Percentiles rank a stretch among this genome's conserved stretches.
Evolutionary conservation across 768 basidiomycete genomes (phyloP).

Genomic region (Lactifluus volemus): DNA sequence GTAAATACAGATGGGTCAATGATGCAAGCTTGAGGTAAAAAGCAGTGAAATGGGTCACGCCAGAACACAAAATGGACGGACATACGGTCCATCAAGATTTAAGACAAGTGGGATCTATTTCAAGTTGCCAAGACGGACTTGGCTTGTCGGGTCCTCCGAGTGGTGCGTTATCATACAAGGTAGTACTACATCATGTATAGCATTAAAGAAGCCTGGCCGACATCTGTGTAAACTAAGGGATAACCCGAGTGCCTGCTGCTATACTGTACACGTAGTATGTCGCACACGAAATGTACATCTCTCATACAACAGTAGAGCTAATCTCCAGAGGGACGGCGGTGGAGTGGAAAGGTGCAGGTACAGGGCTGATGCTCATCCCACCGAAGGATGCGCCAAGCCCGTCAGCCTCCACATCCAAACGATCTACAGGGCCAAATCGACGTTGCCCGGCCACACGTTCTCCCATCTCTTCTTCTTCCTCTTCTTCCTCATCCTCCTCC

Average conservation of each 20-base stretch:
- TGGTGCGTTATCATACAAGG: slow-evolving; percentile 23
- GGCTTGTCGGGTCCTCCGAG: slow-evolving; percentile 53
- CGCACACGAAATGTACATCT: background rate
- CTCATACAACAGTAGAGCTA: background rate
- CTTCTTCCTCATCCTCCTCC: slow-evolving; percentile 53
- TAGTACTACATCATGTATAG: slow-evolving; percentile 18
- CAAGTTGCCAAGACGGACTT: no score
- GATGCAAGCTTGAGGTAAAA: background rate
- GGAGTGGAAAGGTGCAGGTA: background rate
- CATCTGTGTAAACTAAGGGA: background rate
- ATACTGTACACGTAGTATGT: background rate
- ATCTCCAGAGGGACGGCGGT: slow-evolving; percentile 7
- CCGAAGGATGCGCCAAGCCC: slow-evolving; percentile 61
- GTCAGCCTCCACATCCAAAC: slow-evolving; percentile 30
- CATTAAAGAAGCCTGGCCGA: background rate
- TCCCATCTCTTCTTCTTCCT: slow-evolving; percentile 36
- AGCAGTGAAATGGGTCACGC: slow-evolving; percentile 6
- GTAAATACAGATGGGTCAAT: background rate
- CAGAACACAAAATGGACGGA: no score
- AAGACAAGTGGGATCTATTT: slow-evolving; percentile 30
- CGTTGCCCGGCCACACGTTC: slow-evolving; percentile 26
- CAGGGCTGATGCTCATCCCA: slow-evolving; percentile 80
- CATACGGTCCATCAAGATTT: no score
- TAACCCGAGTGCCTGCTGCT: background rate
- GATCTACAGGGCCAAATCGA: background rate